Evolutionary conservation across 2,329 filamentous ascomycete species (phyloP), one percentile per base, ranked within the genome.

Genomic region (Hymenoscyphus albidus): DNA sequence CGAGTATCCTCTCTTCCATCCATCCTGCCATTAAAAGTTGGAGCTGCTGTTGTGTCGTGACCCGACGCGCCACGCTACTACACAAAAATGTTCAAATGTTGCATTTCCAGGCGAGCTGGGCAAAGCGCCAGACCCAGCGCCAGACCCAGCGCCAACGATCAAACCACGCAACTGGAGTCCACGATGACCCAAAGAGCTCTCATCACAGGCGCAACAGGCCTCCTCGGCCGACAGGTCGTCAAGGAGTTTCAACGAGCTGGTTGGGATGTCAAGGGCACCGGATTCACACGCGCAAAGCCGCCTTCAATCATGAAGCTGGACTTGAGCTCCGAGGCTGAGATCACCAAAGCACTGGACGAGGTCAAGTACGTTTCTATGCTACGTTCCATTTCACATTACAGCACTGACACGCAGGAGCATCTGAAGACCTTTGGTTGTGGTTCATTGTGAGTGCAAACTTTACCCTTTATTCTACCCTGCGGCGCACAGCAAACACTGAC

Each of bases 131-230:
- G 27, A 3, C 2, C 27, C 55, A 42, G 35, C 10, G 27, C 27
- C 27, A 27, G 27, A 3, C 2, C 27, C 27, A 27, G 18, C 22
- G 48, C 18, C 48, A 27, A 54, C 48, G 9, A 54, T 27, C 18
- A 57, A 32, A 63, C 31, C 27, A 51, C 22, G 59, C 66, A 61
- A 58, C 63, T 32, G 57, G 65, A 58, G 13, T 62, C 35, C 54
- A 70, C 40, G 31, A 76, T 76, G 74, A 57, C 70, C 12, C 73
- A 83, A 65, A 88, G 83, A 32, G 92, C 85, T 10, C 81, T 97
- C 32, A 80, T 97, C 63, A 97, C 93, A 6, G 93, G 93, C 64
- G 92, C 92, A 44, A 94, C 90, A 22, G 93, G 93, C 62, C 83
- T 96, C 12, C 83, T 97, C 1, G 93, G 93, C 59, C 86, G 92